Evolutionary conservation across 73 alveolate species (phyloP).

Genomic region (Paramecium octaurelia): DNA sequence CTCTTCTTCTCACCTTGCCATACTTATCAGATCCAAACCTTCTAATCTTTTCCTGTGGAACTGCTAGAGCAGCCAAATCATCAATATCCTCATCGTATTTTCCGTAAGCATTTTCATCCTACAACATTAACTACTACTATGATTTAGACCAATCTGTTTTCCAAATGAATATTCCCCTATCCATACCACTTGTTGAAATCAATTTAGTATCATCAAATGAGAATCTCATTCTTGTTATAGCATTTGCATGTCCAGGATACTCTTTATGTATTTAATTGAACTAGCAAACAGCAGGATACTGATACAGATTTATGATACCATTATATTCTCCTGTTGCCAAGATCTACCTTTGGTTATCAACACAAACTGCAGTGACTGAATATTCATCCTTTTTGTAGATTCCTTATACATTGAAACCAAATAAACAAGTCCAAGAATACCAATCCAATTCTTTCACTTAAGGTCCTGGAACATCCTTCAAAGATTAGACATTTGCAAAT

Average conservation of each 20-base stretch:
- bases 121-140: not conserved
- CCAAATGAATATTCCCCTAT: slow-evolving; percentile 94
- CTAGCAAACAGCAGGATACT: slow-evolving; percentile 94
- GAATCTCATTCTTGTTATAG: slow-evolving; percentile 93
- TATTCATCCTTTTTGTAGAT: slow-evolving; percentile 96
- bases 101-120: not conserved
- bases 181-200: slow-evolving; percentile 94
- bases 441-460: slow-evolving; percentile 85
- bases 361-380: slow-evolving; percentile 86
- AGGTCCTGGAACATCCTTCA: slow-evolving; percentile 81
- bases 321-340: slow-evolving; percentile 95
- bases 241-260: slow-evolving; percentile 95
- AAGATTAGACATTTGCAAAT: slow-evolving; percentile 80
- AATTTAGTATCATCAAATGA: slow-evolving; percentile 85
- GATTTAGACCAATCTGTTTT: slow-evolving; percentile 75
- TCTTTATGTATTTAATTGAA: slow-evolving; percentile 75
- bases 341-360: slow-evolving; percentile 70
- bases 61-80: not conserved
- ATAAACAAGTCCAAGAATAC: slow-evolving; percentile 93
- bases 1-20: slow-evolving; percentile 65
- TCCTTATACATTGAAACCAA: slow-evolving; percentile 94
- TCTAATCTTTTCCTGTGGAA: slow-evolving; percentile 47
- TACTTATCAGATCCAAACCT: slow-evolving; percentile 57
- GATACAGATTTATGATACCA: slow-evolving; percentile 88
- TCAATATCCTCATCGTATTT: not conserved